Conservation (phyloP, 805 yeast genomes). For the Kodamaea leandrae region DNA sequence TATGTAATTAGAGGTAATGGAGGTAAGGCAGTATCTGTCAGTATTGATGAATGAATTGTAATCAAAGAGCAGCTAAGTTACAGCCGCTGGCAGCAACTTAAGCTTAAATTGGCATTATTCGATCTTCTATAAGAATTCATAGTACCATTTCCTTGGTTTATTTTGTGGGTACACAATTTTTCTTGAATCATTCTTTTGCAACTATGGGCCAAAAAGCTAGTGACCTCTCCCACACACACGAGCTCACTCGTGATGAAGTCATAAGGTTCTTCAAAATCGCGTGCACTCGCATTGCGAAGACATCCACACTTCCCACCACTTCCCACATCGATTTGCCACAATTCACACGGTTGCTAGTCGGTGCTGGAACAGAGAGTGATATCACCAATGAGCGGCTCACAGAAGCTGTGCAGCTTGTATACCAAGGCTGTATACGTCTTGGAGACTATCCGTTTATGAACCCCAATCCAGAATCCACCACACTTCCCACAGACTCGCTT, state of each 20-base stretch:
- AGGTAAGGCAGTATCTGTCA: no score
- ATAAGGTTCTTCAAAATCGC: slow-evolving; percentile 19
- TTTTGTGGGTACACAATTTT: no score
- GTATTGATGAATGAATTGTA: not conserved
- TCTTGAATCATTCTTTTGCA: no score
- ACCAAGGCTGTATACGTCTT: slow-evolving; percentile 6
- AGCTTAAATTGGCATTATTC: not conserved
- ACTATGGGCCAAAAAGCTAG: slow-evolving; percentile 21
- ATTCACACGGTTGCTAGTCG: slow-evolving; percentile 19
- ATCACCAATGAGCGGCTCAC: not conserved
- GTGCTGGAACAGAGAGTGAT: slow-evolving; percentile 4
- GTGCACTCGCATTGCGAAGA: slow-evolving; percentile 20
- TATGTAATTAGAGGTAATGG: not conserved
- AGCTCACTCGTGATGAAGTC: slow-evolving; percentile 21
- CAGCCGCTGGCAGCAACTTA: not conserved
- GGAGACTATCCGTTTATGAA: slow-evolving; percentile 15
- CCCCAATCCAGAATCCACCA: slow-evolving; percentile 7
- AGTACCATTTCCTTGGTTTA: not conserved
- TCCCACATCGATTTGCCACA: slow-evolving; percentile 18
- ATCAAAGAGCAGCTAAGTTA: not conserved
- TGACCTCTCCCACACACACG: slow-evolving; percentile 5
- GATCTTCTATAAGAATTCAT: not conserved
- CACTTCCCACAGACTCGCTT: slow-evolving; percentile 6
- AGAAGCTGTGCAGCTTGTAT: slow-evolving; percentile 1
- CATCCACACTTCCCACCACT: slow-evolving; percentile 16